Conservation (phyloP, 805 yeast genomes). For the Zygoascus bituminiphila region DNA sequence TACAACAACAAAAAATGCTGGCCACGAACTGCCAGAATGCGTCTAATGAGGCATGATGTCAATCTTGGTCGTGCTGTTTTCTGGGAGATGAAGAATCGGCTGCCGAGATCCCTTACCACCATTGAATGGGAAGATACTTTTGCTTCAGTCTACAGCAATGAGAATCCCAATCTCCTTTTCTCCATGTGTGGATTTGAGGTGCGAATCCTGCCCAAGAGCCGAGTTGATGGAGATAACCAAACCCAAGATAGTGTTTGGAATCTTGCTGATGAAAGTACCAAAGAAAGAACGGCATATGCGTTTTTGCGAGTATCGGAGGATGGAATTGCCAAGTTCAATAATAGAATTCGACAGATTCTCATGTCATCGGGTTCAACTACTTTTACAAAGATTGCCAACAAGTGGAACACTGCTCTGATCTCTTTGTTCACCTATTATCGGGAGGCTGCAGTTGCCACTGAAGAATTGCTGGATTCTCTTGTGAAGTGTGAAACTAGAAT, state of each 20-base stretch:
- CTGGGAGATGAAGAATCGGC: constrained; percentile 77
- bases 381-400: constrained; percentile 85
- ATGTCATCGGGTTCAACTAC: constrained; percentile 96
- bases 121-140: constrained; percentile 73
- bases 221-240: constrained; percentile 47
- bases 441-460: constrained; percentile 86
- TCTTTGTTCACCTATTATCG: constrained; percentile 83
- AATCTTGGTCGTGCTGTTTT: constrained; percentile 85
- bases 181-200: constrained; percentile 95
- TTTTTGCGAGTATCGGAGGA: constrained; percentile 73
- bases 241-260: constrained; percentile 89
- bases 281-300: constrained; percentile 85
- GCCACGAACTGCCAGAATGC: constrained; percentile 92
- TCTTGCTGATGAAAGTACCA: constrained; percentile 56
- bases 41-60: constrained; percentile 82
- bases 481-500: constrained; percentile 90
- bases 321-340: constrained; percentile 72
- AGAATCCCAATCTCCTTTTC: constrained; percentile 81
- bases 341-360: constrained; percentile 76
- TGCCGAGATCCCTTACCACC: constrained; percentile 67
- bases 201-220: constrained; percentile 67
- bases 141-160: constrained; percentile 83
- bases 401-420: constrained; percentile 90
- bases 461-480: constrained; percentile 62
- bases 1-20: constrained; percentile 87